These are phyloP conservation scores for Ganoderma multipileum DNA, from an alignment of 1,284 basidiomycete species.

Conservation along the genomic window DNA sequence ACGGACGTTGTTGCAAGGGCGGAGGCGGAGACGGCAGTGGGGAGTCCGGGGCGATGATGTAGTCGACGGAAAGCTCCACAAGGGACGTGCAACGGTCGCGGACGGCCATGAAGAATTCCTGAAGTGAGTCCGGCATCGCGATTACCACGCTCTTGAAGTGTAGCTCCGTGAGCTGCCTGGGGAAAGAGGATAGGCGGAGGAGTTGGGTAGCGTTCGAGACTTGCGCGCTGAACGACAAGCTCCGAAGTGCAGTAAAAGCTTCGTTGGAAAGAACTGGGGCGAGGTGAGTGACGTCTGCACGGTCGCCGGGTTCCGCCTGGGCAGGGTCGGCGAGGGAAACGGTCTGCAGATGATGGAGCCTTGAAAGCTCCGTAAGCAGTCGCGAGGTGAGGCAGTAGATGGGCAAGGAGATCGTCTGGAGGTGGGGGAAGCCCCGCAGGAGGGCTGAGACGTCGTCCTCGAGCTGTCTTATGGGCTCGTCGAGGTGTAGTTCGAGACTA, in stretches of 20 bases:
- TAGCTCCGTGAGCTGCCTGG: conserved; percentile 52
- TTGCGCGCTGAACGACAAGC: conserved; percentile 52
- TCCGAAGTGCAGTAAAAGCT: conserved; percentile 58
- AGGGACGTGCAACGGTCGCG: conserved; percentile 49
- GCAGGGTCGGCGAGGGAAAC: conserved; percentile 54
- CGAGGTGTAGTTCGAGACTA: conserved; percentile 49
- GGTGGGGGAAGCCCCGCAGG: conserved; percentile 47
- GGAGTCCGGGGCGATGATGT: conserved; percentile 35
- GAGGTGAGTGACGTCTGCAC: conserved; percentile 50
- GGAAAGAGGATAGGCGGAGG: conserved; percentile 25
- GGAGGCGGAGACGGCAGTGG: conserved; percentile 32
- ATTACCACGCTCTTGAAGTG: conserved; percentile 55
- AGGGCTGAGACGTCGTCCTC: conserved; percentile 45
- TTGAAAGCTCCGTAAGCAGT: conserved; percentile 53
- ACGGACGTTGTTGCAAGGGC: conserved; percentile 43
- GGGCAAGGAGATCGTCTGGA: conserved; percentile 57
- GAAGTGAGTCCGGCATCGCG: conserved; percentile 50
- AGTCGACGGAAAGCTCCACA: conserved; percentile 44
- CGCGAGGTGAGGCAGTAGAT: conserved; percentile 54
- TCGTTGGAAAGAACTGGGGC: conserved; percentile 49
- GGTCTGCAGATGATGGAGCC: conserved; percentile 48
- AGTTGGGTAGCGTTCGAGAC: conserved; percentile 44
- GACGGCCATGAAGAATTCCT: conserved; percentile 50
- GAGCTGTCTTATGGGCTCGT: conserved; percentile 43
- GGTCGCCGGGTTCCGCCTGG: conserved; percentile 49